phyloP scores from a whole-genome alignment of 176 grass and related monocot species.

The Lolium perenne region DNA sequence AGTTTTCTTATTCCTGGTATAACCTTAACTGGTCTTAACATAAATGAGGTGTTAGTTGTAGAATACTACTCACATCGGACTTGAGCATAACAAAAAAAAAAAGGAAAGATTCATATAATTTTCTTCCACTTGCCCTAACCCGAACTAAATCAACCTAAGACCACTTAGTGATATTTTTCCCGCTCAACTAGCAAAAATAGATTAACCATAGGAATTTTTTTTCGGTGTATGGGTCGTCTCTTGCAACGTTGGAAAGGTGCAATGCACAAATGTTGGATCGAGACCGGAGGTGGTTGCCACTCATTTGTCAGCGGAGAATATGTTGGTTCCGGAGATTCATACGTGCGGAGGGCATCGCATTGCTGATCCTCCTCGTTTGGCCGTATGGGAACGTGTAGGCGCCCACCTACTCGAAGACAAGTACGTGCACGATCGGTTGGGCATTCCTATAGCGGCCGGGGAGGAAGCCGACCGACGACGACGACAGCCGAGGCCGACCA shows the following conservation, averaged over 20 bases:
- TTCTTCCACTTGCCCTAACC: too few relatives aligned
- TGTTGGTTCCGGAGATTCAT: not conserved
- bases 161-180: too few relatives aligned
- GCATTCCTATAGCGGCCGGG: not conserved
- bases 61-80: too few relatives aligned
- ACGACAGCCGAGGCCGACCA: conserved; percentile 5
- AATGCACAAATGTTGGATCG: too few relatives aligned
- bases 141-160: too few relatives aligned
- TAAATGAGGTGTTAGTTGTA: too few relatives aligned
- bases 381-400: not conserved
- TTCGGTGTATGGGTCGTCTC: not conserved
- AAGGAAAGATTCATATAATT: too few relatives aligned
- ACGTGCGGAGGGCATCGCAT: not conserved
- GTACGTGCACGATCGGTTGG: not conserved
- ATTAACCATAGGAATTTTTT: too few relatives aligned
- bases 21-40: too few relatives aligned
- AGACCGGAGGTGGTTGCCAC: not conserved
- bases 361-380: not conserved
- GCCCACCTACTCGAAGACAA: not conserved
- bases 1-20: too few relatives aligned
- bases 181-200: too few relatives aligned
- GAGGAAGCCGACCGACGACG: not conserved
- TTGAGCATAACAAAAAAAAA: too few relatives aligned
- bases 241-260: not conserved
- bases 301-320: not conserved